These are phyloP conservation scores for Fomitopsis betulina DNA, from an alignment of 1,284 basidiomycete species.

Conservation along the genomic window DNA sequence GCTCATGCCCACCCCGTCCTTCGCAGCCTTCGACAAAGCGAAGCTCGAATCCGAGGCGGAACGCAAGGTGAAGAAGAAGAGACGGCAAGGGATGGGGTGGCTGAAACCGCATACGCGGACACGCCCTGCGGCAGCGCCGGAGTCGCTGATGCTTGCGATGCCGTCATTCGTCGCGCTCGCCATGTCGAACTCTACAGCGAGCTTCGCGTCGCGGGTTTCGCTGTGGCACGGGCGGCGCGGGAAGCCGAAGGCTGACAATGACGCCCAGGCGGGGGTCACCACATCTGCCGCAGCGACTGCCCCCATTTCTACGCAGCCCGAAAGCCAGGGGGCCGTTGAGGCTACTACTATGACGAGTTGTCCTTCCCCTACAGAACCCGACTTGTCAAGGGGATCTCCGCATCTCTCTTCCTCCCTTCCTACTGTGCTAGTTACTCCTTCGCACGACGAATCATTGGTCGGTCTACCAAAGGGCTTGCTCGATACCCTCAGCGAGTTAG, in stretches of 20 bases:
- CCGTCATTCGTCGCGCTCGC: not conserved
- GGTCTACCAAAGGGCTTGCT: constrained; percentile 1
- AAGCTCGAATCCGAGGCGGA: not conserved
- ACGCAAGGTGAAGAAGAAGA: not conserved
- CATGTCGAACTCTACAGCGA: not conserved
- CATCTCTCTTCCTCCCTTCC: not conserved
- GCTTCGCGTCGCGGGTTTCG: not conserved
- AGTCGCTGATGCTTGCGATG: not conserved
- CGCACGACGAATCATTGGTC: not conserved
- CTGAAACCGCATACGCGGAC: not conserved
- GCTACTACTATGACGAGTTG: not conserved
- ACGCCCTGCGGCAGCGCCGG: not conserved
- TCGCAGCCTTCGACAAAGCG: not conserved
- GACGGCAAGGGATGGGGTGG: not conserved
- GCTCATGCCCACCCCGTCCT: not conserved
- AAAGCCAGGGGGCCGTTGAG: too few relatives aligned
- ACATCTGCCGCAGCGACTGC: not conserved
- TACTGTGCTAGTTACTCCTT: not conserved
- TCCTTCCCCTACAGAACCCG: not conserved
- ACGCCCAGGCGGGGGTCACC: too few relatives aligned
- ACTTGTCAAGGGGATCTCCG: not conserved
- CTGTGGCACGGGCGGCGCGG: not conserved
- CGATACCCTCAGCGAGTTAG: not conserved
- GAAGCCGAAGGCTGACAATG: not conserved
- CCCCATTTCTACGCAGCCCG: not conserved